Evolutionary conservation across 108 stramenopile species (phyloP), one percentile per base, ranked within the genome.

Genomic region (Skeletonema potamos): DNA sequence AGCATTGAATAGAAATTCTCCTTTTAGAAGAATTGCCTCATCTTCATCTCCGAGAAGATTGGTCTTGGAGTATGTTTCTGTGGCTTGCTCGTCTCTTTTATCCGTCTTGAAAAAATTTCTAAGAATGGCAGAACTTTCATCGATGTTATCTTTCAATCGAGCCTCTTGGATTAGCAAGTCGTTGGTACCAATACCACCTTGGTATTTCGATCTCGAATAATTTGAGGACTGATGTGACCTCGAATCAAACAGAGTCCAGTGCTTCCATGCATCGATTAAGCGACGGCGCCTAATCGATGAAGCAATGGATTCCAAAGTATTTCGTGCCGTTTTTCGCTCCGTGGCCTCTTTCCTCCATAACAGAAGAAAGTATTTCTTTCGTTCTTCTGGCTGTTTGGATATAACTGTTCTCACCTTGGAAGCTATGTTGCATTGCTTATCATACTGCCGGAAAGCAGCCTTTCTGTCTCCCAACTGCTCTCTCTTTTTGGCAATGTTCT

Each of bases 391-490:
- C 26, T 63, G 64, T 54, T 63, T 65, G 33, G 73, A 74, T 26
- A 72, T 73, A 20, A 44, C 66, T 22, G 15, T 37, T 48, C 69
- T 74, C 64, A 77, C 60, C 5, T n/a, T 63, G 51, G 63, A 54
- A 15, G 70, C 76, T 1, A 54, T 68, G 37, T 8, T 11, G 41
- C 46, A 37, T 58, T 76, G 83, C 20, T 60, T 44, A 30, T 84
- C 69, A 26, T 74, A 66, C 39, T 33, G 13, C 17, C 34, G 11
- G 27, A 80, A 20, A 18, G 57, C 67, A 10, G 66, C 60, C 34
- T 80, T 80, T 17, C 72, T 20, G 33, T 74, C 72, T 33, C 46
- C 63, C 2, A 80, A 51, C 28, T 51, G 68, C 18, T 24, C 56
- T 54, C 46, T n/a, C 28, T 54, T 61, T 54, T 66, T 44, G 18